Base-by-base conservation (phyloP, 1,284 basidiomycete genomes). In the Cutaneotrichosporon sp. region DNA sequence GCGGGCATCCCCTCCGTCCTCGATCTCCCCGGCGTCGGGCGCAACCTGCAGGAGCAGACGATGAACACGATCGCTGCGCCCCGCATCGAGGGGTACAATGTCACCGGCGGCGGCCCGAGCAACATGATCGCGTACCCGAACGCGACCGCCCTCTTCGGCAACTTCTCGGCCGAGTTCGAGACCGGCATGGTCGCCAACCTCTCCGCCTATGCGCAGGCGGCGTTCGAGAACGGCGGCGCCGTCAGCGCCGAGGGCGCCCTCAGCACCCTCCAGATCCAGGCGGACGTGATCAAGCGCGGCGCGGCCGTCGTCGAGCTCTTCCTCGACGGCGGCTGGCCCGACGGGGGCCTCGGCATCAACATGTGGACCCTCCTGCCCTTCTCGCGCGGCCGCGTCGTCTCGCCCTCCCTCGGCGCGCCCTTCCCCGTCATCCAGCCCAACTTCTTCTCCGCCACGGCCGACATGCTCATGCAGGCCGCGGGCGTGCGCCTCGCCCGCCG, bases 31-130 rank as follows among this genome's bases (percentile, higher is more conserved):
- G 59, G 63, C 16, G 89, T 92, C 58, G 90, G 90, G 1, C 85
- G 88, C 74, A 87, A 89, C 77, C 72, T 90, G 36, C 87, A 89
- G 72, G 88, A 91, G 71, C 88, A 89, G 75, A 67, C 70, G 14
- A 72, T 77, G 72, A 71, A 71, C 68, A 73, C 63, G 60, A 29
- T 75, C 67, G 18, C 31, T 3, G 36, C 49, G 38, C 47, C 42
- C 31, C 76, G 73, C 14, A 75, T 72, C 74, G 65, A 60, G 38
- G 69, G 68, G 38, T 61, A 76, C 58, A 59, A 66, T 45, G 59
- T 56, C 22, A 67, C 67, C 33, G 33, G 58, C 11, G 64, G 60
- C 5, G 64, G 60, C 62, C 71, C 20, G 38, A 64, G 11, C 42
- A 75, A 72, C n/a, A 31, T 54, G 33, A 59, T 61, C 24, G 58